Percentiles rank a stretch among this genome's conserved stretches.
phyloP scores from a whole-genome alignment of 2,329 filamentous ascomycete species.

The Cladosporium sp. region DNA sequence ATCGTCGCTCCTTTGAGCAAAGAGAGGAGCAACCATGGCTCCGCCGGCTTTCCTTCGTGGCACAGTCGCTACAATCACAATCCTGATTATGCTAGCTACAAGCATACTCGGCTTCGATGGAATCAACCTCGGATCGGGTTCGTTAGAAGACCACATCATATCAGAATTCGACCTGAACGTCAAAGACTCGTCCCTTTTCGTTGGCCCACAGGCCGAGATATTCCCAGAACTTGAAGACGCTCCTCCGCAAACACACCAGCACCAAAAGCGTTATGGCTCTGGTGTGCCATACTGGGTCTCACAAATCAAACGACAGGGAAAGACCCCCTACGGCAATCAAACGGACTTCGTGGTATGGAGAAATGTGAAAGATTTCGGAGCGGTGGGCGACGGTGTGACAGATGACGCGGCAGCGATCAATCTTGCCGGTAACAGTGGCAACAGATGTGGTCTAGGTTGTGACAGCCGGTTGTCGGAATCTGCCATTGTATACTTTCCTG shows the following conservation, averaged over 20 bases:
- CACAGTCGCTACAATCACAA: neutral
- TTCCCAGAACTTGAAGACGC: constrained; percentile 3
- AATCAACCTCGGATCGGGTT: constrained; percentile 9
- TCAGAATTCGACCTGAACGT: constrained; percentile 10
- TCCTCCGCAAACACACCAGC: constrained; percentile 18
- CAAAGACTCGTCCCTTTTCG: neutral
- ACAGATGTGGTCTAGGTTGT: constrained; percentile 47
- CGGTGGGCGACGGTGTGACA: constrained; percentile 59
- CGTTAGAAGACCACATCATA: neutral
- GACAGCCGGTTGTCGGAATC: constrained; percentile 78
- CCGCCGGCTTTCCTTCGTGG: neutral
- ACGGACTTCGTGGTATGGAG: constrained; percentile 42
- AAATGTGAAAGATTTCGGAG: constrained; percentile 43
- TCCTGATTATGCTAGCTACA: neutral
- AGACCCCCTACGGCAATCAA: constrained; percentile 35
- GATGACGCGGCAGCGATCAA: constrained; percentile 68
- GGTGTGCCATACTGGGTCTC: constrained; percentile 37
- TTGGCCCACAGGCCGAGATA: constrained; percentile 2
- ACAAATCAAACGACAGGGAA: constrained; percentile 39
- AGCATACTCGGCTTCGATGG: neutral
- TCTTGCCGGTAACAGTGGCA: constrained; percentile 28
- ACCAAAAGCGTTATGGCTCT: constrained; percentile 26
- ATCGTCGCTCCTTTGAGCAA: neutral
- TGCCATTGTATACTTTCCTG: constrained; percentile 85
- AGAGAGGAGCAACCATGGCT: neutral